These are phyloP conservation scores for Puccinia triticina DNA, from an alignment of 1,284 basidiomycete genomes.

Conservation along the genomic window DNA sequence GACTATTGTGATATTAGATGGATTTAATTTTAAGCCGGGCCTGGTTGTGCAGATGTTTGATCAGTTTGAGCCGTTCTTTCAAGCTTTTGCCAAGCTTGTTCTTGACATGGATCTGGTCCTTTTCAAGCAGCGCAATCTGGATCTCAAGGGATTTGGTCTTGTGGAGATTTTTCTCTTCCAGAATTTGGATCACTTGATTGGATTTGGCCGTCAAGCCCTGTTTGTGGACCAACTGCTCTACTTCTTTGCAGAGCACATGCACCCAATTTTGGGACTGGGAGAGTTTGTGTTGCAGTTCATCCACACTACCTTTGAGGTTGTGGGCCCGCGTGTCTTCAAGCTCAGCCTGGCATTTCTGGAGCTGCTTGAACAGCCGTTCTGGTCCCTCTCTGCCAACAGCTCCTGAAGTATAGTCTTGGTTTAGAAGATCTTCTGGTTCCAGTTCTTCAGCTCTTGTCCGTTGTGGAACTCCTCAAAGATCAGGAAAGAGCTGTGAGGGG, in stretches of 20 bases:
- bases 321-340: conserved; percentile 27
- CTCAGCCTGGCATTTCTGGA: conserved; percentile 38
- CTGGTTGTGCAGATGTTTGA: conserved; percentile 17
- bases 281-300: conserved; percentile 42
- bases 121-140: conserved; percentile 39
- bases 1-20: conserved; percentile 41
- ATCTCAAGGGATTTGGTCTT: not conserved
- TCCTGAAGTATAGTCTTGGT: conserved; percentile 19
- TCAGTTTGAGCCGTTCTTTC: conserved; percentile 24
- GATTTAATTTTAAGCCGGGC: conserved; percentile 35
- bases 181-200: not conserved
- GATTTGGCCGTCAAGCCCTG: not conserved
- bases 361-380: conserved; percentile 27
- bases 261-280: conserved; percentile 35
- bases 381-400: conserved; percentile 22
- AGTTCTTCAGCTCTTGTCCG: conserved; percentile 30
- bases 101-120: conserved; percentile 40
- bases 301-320: conserved; percentile 26
- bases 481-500: too few relatives aligned
- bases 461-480: too few relatives aligned
- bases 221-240: conserved; percentile 24
- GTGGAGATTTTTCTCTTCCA: conserved; percentile 15
- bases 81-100: conserved; percentile 28
- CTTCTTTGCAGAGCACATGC: conserved; percentile 9
- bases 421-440: conserved; percentile 43